These are phyloP conservation scores for Apophysomyces variabilis DNA, from an alignment of 371 early-diverging fungal species.

Conservation along the genomic window DNA sequence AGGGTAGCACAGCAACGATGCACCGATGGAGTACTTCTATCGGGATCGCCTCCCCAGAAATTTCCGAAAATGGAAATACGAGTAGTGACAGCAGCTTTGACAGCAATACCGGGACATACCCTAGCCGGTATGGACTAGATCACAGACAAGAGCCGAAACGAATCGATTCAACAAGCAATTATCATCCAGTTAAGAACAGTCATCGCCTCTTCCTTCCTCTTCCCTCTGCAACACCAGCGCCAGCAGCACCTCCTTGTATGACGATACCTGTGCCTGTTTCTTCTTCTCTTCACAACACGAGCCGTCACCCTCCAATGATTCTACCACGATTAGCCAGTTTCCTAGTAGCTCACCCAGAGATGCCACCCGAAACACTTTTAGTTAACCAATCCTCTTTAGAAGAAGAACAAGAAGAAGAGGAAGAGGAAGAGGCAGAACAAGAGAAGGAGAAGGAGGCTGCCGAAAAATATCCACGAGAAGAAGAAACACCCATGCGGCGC, in stretches of 20 bases:
- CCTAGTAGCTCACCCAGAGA: conserved; percentile 38
- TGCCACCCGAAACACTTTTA: conserved; percentile 42
- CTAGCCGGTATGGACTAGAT: not conserved
- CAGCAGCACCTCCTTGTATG: too few species aligned
- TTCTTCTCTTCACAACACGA: not conserved
- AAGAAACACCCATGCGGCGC: conserved; percentile 20
- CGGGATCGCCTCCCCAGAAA: conserved; percentile 1
- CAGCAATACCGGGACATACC: conserved; percentile 11
- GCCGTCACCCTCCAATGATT: conserved; percentile 15
- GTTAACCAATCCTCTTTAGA: conserved; percentile 7
- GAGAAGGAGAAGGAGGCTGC: too few species aligned
- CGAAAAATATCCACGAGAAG: not conserved
- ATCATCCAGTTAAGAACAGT: too few species aligned
- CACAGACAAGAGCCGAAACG: conserved; percentile 4
- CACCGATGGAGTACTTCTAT: not conserved
- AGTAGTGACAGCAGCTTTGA: conserved; percentile 84
- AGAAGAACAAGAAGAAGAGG: too few species aligned
- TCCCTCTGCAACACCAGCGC: too few species aligned
- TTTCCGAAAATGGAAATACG: conserved; percentile 57
- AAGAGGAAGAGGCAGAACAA: too few species aligned
- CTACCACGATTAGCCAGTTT: conserved; percentile 44
- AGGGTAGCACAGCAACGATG: not conserved
- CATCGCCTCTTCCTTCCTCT: too few species aligned
- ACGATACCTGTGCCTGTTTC: too few species aligned
- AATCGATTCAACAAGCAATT: conserved; percentile 21